Base-by-base conservation (phyloP, 1,284 basidiomycete species). In the Cryptococcus maquisensis region DNA sequence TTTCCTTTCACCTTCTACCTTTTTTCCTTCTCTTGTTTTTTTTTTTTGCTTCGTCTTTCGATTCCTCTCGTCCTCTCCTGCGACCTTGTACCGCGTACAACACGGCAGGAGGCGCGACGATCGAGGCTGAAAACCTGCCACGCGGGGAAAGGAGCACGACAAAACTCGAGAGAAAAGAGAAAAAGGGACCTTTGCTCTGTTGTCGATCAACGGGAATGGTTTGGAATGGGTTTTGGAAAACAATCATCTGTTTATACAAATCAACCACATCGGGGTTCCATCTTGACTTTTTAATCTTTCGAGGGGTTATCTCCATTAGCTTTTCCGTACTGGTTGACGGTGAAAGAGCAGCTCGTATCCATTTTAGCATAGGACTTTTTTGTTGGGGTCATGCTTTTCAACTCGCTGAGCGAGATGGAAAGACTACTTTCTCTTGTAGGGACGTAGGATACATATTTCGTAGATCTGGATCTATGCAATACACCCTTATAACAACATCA, bases 381-480 rank as follows among this genome's bases (percentile, higher is more conserved):
- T 32, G 28, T 32, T 32, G 28, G 28, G 28, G 28, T 32, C 1
- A 32, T n/a, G 10, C 3, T 32, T 32, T 32, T 32, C n/a, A n/a
- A n/a, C 28, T 32, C 28, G 28, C 28, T 32, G 28, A 10, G 10
- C 28, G 28, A 10, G n/a, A n/a, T n/a, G 28, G 28, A 32, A 32
- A 32, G 28, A 32, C 28, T 32, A 32, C 28, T 32, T 6, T 32
- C 10, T 32, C 42, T 44, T 44, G 42, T 44, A 44, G 28, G 28
- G 28, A 32, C 28, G 28, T 32, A 32, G 23, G 46, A 47, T 28
- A 28, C 32, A 38, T 24, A 47, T 23, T 35, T 37, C 18, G 35
- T 47, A 37, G 46, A 47, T 47, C 46, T 37, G 46, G 46, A 47
- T 47, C 46, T 47, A 47, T 47, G 46, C n/a, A 51, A 18, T 32